Evolutionary conservation across 2,329 filamentous ascomycete species (phyloP), one percentile per base, ranked within the genome.

Genomic region (Cryphonectria carpinicola): DNA sequence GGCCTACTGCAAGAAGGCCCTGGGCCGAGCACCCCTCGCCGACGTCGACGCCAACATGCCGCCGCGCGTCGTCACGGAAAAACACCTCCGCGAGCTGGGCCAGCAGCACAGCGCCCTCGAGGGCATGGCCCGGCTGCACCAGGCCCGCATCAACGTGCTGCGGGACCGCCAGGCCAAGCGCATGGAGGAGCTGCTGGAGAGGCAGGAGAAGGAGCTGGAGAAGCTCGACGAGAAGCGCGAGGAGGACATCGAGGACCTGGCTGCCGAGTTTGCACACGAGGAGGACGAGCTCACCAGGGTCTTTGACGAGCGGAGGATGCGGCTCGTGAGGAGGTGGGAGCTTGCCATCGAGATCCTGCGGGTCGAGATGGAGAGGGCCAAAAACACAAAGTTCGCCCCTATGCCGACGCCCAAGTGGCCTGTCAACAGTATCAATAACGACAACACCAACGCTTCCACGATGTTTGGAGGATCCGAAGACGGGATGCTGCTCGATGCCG

Each of bases 121-220:
- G 75, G 85, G 86, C 73, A 86, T 90, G 82, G 85, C 86, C 71
- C 84, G 87, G 52, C 80, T 88, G 3, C 88, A 90, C 72, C 83
- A 88, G 74, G 83, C 86, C 54, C 87, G 87, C 76, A 89, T 91
- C 77, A 90, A 90, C 74, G 88, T 90, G 37, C 84, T 91, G 82
- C 83, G 89, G n/a, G 89, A 90, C 71, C 85, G 86, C 58, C 89
- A 91, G 76, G 84, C 87, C 1, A 89, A 89, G 76, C 82, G 86
- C 41, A 86, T 90, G 82, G 88, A 90, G 75, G 86, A 89, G 72
- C 81, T 90, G 4, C 78, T 87, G 1, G 82, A 85, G 54, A 82
- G 85, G 35, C 89, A 91, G 74, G 84, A 86, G 71, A 77, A 77
- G 1, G 88, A 90, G 75, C 75, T 87, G 66, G 79, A 82, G 35